phyloP scores from a whole-genome alignment of 2,329 filamentous ascomycete species.

The Penicillium paneum region DNA sequence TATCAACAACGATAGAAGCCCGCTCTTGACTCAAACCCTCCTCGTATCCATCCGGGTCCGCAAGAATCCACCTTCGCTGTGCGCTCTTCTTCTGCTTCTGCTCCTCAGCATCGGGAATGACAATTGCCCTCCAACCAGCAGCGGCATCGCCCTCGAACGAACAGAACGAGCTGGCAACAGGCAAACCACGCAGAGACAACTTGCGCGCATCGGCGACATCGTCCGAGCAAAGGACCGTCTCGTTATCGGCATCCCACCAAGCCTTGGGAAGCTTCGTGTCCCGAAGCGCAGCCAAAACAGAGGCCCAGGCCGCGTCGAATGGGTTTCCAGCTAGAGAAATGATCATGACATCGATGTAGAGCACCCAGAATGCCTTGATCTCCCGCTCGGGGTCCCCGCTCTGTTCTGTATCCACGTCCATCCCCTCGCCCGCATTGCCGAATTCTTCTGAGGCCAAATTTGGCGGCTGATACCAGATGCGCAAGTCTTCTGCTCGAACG shows the following conservation, averaged over 20 bases:
- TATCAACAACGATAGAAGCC: conserved; percentile 79
- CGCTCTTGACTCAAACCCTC: conserved; percentile 78
- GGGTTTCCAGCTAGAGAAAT: conserved; percentile 89
- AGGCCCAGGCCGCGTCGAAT: conserved; percentile 86
- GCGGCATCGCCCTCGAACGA: conserved; percentile 65
- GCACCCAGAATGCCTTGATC: conserved; percentile 85
- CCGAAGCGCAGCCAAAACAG: conserved; percentile 73
- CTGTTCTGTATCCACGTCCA: conserved; percentile 48
- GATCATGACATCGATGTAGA: conserved; percentile 94
- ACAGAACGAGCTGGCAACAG: conserved; percentile 72
- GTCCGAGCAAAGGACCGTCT: conserved; percentile 73
- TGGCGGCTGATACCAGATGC: conserved; percentile 65
- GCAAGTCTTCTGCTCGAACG: conserved; percentile 64
- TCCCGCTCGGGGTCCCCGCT: conserved; percentile 38
- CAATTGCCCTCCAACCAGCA: conserved; percentile 38
- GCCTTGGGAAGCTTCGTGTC: conserved; percentile 75
- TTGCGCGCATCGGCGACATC: conserved; percentile 52
- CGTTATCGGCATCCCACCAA: conserved; percentile 78
- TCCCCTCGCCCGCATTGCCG: conserved; percentile 45
- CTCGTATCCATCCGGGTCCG: conserved; percentile 87
- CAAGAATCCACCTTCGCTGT: conserved; percentile 64
- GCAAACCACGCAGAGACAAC: conserved; percentile 63
- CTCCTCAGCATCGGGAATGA: conserved; percentile 34
- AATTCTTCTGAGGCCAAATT: conserved; percentile 33
- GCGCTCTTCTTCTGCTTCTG: conserved; percentile 43